Percentiles rank a stretch among this genome's conserved stretches.
These are phyloP conservation scores for Arthroderma sp. DNA, from an alignment of 2,329 filamentous ascomycete species.

Conservation along the genomic window DNA sequence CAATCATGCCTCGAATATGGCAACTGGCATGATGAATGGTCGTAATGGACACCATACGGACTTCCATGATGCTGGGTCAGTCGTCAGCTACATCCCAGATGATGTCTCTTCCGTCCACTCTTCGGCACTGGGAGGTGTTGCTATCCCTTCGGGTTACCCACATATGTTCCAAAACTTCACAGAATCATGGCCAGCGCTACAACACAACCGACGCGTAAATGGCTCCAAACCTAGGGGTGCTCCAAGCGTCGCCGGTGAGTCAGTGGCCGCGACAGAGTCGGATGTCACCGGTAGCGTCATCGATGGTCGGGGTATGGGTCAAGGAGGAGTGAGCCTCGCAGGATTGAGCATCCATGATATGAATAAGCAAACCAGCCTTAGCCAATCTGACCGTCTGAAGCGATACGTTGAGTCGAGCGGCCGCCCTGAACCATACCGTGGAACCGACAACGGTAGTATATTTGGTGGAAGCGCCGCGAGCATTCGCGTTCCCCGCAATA, in stretches of 20 bases:
- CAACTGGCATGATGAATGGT: conserved; percentile 39
- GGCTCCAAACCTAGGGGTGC: conserved; percentile 55
- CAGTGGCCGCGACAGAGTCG: conserved; percentile 79
- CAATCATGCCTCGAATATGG: conserved; percentile 50
- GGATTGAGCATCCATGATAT: conserved; percentile 63
- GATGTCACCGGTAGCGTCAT: conserved; percentile 70
- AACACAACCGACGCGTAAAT: conserved; percentile 51
- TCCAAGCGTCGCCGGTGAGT: conserved; percentile 77
- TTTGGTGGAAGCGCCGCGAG: conserved; percentile 48
- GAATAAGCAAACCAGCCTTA: conserved; percentile 59
- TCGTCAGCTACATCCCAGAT: conserved; percentile 90
- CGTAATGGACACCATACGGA: conserved; percentile 37
- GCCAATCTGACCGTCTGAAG: conserved; percentile 80
- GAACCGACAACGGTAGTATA: conserved; percentile 48
- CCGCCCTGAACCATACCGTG: conserved; percentile 45
- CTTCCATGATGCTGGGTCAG: conserved; percentile 66
- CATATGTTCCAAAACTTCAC: conserved; percentile 93
- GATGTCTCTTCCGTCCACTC: conserved; percentile 94
- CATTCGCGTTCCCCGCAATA: conserved; percentile 35
- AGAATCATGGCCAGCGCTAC: conserved; percentile 77
- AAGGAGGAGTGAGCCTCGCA: conserved; percentile 78
- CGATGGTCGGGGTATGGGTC: conserved; percentile 53
- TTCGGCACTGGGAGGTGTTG: conserved; percentile 73
- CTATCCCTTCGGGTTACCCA: conserved; percentile 71
- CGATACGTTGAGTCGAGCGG: conserved; percentile 83